phyloP scores from a whole-genome alignment of 192 early-diverging fungal species.

The Coemansia sp. region DNA sequence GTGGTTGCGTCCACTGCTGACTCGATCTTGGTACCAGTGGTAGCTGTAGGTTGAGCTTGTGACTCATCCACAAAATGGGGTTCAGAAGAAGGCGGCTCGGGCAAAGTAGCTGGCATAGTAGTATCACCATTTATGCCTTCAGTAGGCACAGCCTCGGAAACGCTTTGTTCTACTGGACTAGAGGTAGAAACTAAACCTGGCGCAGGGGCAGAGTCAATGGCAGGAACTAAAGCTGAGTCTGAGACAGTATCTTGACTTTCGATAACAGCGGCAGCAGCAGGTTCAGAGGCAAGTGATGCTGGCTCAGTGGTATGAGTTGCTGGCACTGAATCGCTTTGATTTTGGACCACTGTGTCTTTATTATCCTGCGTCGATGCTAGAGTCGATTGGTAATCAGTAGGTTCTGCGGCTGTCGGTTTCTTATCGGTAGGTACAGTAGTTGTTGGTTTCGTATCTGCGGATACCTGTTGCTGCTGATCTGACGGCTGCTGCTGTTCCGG shows the following conservation, averaged over 20 bases:
- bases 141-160: neutral
- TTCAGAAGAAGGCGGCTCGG: neutral
- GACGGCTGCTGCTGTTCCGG: neutral
- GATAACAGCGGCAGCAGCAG: neutral
- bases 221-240: too few species aligned
- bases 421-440: neutral
- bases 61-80: neutral
- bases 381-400: neutral
- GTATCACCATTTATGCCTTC: neutral
- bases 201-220: neutral
- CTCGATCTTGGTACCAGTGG: neutral
- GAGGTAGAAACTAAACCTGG: neutral
- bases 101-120: neutral
- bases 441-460: neutral
- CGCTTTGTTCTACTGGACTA: neutral
- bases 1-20: neutral
- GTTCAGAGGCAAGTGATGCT: slow-evolving; percentile 4
- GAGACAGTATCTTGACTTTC: neutral
- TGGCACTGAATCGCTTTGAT: neutral
- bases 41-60: neutral
- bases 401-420: slow-evolving; percentile 4
- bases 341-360: neutral
- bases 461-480: neutral
- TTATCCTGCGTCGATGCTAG: neutral
- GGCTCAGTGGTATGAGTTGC: slow-evolving; percentile 1